These are phyloP conservation scores for Sugiyamaella paludigena DNA, from an alignment of 1,139 yeast genomes.

Conservation along the genomic window DNA sequence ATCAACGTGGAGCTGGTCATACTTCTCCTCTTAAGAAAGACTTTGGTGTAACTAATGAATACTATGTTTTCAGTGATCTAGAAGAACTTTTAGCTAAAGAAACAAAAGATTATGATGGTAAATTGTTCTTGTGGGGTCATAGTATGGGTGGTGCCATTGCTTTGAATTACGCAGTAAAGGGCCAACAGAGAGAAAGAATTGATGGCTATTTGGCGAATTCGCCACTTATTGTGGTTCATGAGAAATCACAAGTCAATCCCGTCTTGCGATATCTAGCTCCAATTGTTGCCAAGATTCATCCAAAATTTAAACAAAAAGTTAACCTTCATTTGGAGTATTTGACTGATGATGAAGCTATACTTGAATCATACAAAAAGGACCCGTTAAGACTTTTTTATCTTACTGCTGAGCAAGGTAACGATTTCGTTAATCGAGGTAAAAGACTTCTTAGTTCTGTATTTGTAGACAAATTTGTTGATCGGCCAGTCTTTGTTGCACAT, in stretches of 20 bases:
- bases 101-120: constrained; percentile 40
- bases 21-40: constrained; percentile 53
- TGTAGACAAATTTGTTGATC: constrained; percentile 45
- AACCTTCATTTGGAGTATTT: constrained; percentile 54
- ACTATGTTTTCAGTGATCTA: constrained; percentile 61
- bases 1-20: constrained; percentile 86
- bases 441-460: constrained; percentile 46
- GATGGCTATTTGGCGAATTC: constrained; percentile 60
- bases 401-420: constrained; percentile 55
- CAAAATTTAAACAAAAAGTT: constrained; percentile 56
- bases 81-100: constrained; percentile 52
- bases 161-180: constrained; percentile 70
- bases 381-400: constrained; percentile 43
- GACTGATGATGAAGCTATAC: constrained; percentile 48
- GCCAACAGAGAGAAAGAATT: constrained; percentile 54
- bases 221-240: constrained; percentile 63
- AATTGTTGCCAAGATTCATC: constrained; percentile 48
- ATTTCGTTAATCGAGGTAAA: constrained; percentile 64
- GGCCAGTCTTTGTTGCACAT: constrained; percentile 53
- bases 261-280: constrained; percentile 49
- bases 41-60: constrained; percentile 67
- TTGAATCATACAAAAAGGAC: constrained; percentile 29
- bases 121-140: constrained; percentile 68
- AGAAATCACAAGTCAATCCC: constrained; percentile 53
- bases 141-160: constrained; percentile 96